Evolutionary conservation across 768 basidiomycete genomes (phyloP), one percentile per base, ranked within the genome.

Genomic region (Pleurotus pulmonarius): DNA sequence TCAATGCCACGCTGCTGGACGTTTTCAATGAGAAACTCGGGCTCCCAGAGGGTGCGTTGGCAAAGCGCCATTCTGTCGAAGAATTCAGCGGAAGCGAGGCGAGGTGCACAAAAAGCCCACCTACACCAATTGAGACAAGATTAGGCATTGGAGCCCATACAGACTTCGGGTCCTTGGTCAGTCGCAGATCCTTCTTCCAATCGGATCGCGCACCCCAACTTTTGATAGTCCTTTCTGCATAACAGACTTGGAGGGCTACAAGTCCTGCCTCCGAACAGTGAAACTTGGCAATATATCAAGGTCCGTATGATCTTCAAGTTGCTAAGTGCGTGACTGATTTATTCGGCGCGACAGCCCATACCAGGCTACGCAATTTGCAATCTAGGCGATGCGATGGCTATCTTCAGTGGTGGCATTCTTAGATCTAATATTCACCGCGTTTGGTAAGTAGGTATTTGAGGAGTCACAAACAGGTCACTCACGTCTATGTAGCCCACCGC

Each of bases 11-110:
- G 0, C 46, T 87, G 7, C 66, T 89, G 20, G 69, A 71, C 5
- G 69, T 85, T n/a, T 82, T 88, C 66, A 83, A 84, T 58, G 75
- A 77, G 3, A 78, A 66, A 44, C 73, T 88, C 1, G 79, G 77
- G 1, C 70, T 90, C 3, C 81, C 82, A 0, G 52, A 66, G 2
- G 83, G 82, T 3, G 68, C 74, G 0, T 67, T 89, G 3, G 61
- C 68, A 4, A 64, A 63, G 1, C 66, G 74, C 16, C 86, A 89
- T 63, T 56, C 66, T 3, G 47, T 57, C 3, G 72, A 65, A 3
- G 80, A 82, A 44, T 67, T 64, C 38, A 86, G 82, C 49, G 81
- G 81, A 4, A 81, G 83, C 58, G 86, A 89, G 61, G 71, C 81
- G 0, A 73, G 87, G 9, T 64, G 81, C 7, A 83, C 81, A 58